Conservation (phyloP, 805 yeast species). For the Lipomyces mesembrius region DNA sequence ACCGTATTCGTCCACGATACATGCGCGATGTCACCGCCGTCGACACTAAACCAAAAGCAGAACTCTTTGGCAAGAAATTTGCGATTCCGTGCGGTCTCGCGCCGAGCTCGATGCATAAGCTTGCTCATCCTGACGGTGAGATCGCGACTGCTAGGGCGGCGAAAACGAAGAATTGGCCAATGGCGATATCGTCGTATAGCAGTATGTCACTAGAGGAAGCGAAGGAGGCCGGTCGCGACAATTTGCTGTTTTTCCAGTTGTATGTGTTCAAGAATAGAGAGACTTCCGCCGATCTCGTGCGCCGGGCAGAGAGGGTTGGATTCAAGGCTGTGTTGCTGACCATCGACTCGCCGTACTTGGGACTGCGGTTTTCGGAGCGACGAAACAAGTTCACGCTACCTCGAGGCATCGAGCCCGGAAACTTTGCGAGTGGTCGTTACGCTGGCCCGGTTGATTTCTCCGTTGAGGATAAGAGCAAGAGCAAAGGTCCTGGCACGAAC, state of each 20-base stretch:
- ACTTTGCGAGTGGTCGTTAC: constrained; percentile 35
- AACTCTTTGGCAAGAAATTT: constrained; percentile 37
- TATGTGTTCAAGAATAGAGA: constrained; percentile 40
- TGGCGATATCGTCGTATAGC: constrained; percentile 40
- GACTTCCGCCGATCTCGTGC: constrained; percentile 36
- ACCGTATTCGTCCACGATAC: constrained; percentile 74
- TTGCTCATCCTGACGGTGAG: constrained; percentile 44
- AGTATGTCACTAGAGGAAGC: constrained; percentile 37
- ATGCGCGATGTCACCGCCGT: constrained; percentile 68
- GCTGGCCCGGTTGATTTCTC: constrained; percentile 36
- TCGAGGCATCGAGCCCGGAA: constrained; percentile 41
- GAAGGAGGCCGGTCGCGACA: constrained; percentile 26
- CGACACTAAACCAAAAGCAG: constrained; percentile 56
- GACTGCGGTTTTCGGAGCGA: constrained; percentile 57
- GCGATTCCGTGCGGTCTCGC: constrained; percentile 44
- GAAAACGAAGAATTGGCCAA: constrained; percentile 33
- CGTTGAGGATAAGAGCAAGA: constrained; percentile 29
- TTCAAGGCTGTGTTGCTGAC: constrained; percentile 57
- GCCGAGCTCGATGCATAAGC: constrained; percentile 43
- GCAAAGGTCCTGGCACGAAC: constrained; percentile 29
- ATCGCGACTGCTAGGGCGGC: constrained; percentile 43
- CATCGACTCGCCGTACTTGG: constrained; percentile 60
- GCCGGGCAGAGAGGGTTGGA: constrained; percentile 42
- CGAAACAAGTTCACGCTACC: constrained; percentile 40
- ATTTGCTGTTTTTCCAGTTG: constrained; percentile 37